These are phyloP conservation scores for Candida smagusa DNA, from an alignment of 1,139 yeast genomes.

Conservation along the genomic window DNA sequence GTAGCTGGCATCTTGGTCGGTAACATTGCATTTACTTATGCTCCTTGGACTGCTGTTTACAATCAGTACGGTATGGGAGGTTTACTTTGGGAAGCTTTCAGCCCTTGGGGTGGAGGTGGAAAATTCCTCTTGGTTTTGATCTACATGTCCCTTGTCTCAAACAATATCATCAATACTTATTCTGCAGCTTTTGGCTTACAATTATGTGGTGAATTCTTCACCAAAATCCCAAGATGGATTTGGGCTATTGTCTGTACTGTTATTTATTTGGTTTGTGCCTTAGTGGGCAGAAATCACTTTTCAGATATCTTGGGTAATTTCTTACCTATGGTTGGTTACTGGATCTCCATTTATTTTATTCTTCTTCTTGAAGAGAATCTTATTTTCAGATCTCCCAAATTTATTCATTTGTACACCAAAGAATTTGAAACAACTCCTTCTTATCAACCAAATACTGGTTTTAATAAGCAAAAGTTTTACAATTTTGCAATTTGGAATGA, in stretches of 20 bases:
- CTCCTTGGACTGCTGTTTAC: constrained; percentile 61
- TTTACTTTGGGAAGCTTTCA: constrained; percentile 61
- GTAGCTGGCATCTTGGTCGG: constrained; percentile 70
- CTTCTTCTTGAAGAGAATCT: constrained; percentile 71
- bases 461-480: constrained; percentile 36
- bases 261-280: constrained; percentile 63
- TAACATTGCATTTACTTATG: constrained; percentile 60
- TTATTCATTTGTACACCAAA: constrained; percentile 47
- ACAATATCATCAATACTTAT: constrained; percentile 77
- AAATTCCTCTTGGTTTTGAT: constrained; percentile 68
- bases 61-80: constrained; percentile 73
- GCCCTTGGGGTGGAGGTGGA: constrained; percentile 77
- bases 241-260: constrained; percentile 68
- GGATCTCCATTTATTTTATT: constrained; percentile 82
- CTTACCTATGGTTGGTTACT: constrained; percentile 91
- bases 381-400: constrained; percentile 59
- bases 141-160: constrained; percentile 72
- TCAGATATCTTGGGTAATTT: constrained; percentile 79
- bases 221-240: constrained; percentile 74
- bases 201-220: constrained; percentile 58
- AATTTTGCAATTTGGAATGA: constrained; percentile 71
- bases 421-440: constrained; percentile 42
- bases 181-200: constrained; percentile 83
- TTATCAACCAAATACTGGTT: constrained; percentile 8
- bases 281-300: constrained; percentile 76